Conservation (phyloP, 768 basidiomycete species). For the Agrocybe chaxingu region DNA sequence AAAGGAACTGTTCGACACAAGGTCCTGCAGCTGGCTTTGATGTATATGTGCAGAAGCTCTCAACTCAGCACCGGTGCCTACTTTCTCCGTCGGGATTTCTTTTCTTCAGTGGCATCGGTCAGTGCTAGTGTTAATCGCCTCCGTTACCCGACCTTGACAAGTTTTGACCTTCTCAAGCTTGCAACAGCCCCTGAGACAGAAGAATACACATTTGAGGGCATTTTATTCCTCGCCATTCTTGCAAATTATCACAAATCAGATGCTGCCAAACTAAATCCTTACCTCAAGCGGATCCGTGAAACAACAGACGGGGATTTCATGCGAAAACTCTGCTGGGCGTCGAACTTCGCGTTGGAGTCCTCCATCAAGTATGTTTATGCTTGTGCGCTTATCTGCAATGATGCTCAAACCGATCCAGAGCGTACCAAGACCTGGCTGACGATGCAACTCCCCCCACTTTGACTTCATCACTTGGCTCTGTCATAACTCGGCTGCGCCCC, state of each 20-base stretch:
- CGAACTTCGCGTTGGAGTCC: slow-evolving; percentile 47
- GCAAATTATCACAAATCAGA: slow-evolving; percentile 74
- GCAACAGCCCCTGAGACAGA: slow-evolving; percentile 54
- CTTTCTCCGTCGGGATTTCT: slow-evolving; percentile 60
- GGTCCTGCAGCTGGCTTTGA: slow-evolving; percentile 53
- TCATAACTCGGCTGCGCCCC: slow-evolving; percentile 50
- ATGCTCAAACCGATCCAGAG: slow-evolving; percentile 27
- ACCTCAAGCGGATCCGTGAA: slow-evolving; percentile 49
- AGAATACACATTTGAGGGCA: slow-evolving; percentile 56
- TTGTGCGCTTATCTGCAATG: neutral
- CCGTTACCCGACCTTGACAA: neutral
- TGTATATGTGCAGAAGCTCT: slow-evolving; percentile 55
- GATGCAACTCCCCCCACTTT: slow-evolving; percentile 49
- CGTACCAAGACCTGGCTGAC: slow-evolving; percentile 53
- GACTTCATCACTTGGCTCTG: slow-evolving; percentile 45
- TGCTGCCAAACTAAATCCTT: slow-evolving; percentile 66
- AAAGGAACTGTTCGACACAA: slow-evolving; percentile 49
- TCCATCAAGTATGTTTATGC: slow-evolving; percentile 43
- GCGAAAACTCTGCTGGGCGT: slow-evolving; percentile 55
- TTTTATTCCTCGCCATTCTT: slow-evolving; percentile 57
- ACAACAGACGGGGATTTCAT: slow-evolving; percentile 48
- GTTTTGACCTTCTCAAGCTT: slow-evolving; percentile 32
- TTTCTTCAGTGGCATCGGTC: slow-evolving; percentile 49
- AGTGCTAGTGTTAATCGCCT: slow-evolving; percentile 14
- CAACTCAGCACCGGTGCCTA: slow-evolving; percentile 73